Evolutionary conservation across 176 grass and related monocot genomes (phyloP).

Genomic region (Metroxylon sagu): DNA sequence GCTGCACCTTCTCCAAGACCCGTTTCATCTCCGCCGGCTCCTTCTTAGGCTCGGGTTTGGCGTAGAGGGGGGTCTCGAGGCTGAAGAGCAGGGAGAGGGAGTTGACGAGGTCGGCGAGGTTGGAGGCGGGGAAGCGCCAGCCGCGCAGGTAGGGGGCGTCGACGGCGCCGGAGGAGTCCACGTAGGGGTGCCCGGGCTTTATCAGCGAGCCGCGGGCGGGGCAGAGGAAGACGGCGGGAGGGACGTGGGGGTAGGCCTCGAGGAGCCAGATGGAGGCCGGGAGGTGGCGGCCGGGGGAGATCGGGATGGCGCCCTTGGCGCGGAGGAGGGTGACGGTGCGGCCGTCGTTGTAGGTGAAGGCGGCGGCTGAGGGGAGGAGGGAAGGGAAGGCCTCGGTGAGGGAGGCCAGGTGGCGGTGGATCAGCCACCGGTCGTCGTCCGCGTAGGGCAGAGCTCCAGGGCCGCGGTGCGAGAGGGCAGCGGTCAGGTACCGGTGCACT

Average conservation of each 20-base stretch:
- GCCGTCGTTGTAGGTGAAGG: conserved; percentile 4
- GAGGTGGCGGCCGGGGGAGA: neutral
- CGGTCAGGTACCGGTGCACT: neutral
- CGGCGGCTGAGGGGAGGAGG: neutral
- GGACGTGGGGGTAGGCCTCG: conserved; percentile 2
- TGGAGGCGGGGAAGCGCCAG: conserved; percentile 1
- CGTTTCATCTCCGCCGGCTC: too few relatives aligned
- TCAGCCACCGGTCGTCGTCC: neutral
- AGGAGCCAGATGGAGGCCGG: neutral
- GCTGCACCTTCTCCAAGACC: too few relatives aligned
- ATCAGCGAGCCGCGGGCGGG: neutral
- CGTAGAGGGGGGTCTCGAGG: neutral
- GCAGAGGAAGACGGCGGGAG: neutral
- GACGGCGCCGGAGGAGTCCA: neutral
- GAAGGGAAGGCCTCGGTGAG: neutral
- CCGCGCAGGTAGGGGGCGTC: neutral
- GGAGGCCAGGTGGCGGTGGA: conserved; percentile 3
- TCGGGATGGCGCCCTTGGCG: neutral
- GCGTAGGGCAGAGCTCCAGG: neutral
- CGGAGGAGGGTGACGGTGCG: conserved; percentile 4
- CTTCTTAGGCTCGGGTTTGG: too few relatives aligned
- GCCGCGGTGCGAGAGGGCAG: neutral
- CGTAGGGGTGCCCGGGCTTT: neutral
- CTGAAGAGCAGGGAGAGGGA: neutral
- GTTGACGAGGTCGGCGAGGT: conserved; percentile 1